Evolutionary conservation across 2,329 filamentous ascomycete species (phyloP).

Genomic region (Claviceps capensis): DNA sequence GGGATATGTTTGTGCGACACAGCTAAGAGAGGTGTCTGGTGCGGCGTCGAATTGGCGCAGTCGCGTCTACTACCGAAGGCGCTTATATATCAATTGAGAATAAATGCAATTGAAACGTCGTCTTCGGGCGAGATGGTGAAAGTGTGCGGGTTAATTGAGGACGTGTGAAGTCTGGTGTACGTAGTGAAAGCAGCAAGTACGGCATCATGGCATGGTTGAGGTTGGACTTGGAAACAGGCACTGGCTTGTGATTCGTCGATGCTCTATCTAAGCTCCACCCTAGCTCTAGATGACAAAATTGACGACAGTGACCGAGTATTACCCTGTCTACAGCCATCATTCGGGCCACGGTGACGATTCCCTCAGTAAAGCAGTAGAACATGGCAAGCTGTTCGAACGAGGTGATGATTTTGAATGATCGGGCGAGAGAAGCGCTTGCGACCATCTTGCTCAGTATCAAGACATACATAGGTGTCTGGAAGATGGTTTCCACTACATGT

Average conservation of each 20-base stretch:
- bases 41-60: background rate
- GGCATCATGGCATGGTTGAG: background rate
- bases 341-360: too few species aligned
- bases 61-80: background rate
- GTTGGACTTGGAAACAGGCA: background rate
- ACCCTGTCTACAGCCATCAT: too few species aligned
- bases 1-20: background rate
- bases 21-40: background rate
- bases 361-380: too few species aligned
- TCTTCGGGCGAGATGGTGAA: background rate
- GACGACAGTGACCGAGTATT: too few species aligned
- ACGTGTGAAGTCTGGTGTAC: background rate
- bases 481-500: background rate
- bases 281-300: background rate
- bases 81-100: background rate
- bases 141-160: background rate
- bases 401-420: too few species aligned
- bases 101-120: background rate
- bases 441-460: too few species aligned
- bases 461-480: background rate
- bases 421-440: too few species aligned
- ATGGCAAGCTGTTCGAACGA: too few species aligned
- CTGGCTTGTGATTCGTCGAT: background rate
- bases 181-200: background rate
- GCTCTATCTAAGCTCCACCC: background rate